These are phyloP conservation scores for Balansia obtecta DNA, from an alignment of 2,329 filamentous ascomycete genomes.

Conservation along the genomic window DNA sequence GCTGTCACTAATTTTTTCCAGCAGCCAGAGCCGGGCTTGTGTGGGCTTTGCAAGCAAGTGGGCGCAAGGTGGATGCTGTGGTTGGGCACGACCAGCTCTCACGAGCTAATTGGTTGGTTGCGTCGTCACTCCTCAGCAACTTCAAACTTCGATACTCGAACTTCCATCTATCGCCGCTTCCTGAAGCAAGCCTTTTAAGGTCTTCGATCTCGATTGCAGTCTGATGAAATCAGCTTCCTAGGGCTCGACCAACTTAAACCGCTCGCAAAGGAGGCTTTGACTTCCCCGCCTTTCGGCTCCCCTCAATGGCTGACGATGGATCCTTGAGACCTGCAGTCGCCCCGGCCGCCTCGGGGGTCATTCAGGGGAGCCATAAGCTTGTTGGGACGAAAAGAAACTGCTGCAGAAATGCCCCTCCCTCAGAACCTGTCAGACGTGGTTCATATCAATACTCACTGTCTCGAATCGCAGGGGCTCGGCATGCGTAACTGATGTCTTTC, in stretches of 20 bases:
- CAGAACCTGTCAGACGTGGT: slow-evolving; percentile 23
- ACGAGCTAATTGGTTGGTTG: neutral
- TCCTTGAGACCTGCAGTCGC: neutral
- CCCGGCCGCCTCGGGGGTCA: neutral
- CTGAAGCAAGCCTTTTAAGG: too few relatives aligned
- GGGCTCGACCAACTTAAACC: too few relatives aligned
- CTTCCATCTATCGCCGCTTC: too few relatives aligned
- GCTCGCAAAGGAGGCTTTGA: too few relatives aligned
- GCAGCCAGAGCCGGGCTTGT: slow-evolving; percentile 4
- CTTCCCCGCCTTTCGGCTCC: too few relatives aligned
- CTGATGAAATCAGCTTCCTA: too few relatives aligned
- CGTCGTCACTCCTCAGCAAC: neutral
- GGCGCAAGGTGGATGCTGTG: slow-evolving; percentile 4
- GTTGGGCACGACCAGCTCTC: neutral
- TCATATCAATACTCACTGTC: slow-evolving; percentile 23
- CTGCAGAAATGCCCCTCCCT: neutral
- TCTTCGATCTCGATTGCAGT: too few relatives aligned
- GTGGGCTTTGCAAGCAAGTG: slow-evolving; percentile 8
- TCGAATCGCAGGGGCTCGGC: slow-evolving; percentile 20
- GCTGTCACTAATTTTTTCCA: slow-evolving; percentile 13
- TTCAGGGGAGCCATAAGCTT: neutral
- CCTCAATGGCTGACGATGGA: neutral
- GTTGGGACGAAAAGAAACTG: neutral
- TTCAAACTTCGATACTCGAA: too few relatives aligned
- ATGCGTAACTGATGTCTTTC: slow-evolving; percentile 20